phyloP scores from a whole-genome alignment of 2,329 filamentous ascomycete genomes.

The Penicillium sp. region DNA sequence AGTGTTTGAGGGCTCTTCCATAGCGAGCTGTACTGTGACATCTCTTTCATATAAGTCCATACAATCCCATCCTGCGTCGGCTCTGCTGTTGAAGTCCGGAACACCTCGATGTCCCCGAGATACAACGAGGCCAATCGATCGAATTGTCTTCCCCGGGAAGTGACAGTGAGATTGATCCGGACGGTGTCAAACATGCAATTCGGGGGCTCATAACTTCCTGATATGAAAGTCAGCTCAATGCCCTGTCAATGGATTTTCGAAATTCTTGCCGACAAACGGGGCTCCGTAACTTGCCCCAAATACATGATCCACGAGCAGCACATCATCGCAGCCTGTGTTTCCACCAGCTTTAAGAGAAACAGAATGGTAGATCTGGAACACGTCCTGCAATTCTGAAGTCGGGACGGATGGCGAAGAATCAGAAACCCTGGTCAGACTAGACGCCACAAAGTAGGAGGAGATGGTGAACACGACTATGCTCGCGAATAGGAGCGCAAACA shows the following conservation, averaged over 20 bases:
- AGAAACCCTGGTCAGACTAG: no score
- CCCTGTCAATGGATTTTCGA: no score
- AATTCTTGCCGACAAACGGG: conserved; percentile 66
- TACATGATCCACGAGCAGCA: conserved; percentile 67
- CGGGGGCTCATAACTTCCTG: conserved; percentile 65
- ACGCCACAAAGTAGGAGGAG: no score
- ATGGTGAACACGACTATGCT: no score
- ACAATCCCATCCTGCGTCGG: conserved; percentile 69
- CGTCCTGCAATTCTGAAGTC: conserved; percentile 50
- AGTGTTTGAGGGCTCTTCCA: conserved; percentile 71
- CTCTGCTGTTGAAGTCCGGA: conserved; percentile 79
- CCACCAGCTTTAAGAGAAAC: conserved; percentile 52
- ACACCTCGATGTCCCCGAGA: conserved; percentile 76
- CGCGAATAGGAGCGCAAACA: no score
- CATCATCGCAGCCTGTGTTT: conserved; percentile 27
- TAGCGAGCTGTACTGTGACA: conserved; percentile 69
- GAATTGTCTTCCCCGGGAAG: conserved; percentile 70
- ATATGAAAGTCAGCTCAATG: no score
- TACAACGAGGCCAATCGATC: conserved; percentile 77
- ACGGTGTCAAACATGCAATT: conserved; percentile 71
- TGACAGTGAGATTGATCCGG: conserved; percentile 73
- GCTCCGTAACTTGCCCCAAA: conserved; percentile 74
- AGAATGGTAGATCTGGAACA: conserved; percentile 70
- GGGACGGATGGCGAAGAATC: no score
- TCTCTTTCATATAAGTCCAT: conserved; percentile 78